A percentile compares a stretch with the other conserved stretches of the same genome.
Evolutionary conservation across 768 basidiomycete genomes (phyloP).

Genomic region (Rubroboletus satanas): DNA sequence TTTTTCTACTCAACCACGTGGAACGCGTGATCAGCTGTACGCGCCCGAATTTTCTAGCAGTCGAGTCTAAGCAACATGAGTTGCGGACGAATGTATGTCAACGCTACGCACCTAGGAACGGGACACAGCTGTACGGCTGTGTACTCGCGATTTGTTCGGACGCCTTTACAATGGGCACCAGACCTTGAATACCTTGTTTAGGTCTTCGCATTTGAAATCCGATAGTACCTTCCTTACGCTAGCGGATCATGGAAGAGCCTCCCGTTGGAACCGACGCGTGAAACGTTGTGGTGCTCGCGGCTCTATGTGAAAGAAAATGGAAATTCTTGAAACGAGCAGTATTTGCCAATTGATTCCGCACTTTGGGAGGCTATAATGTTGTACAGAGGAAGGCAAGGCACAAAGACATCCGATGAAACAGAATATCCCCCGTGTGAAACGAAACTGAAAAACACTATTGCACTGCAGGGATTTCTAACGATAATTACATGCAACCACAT

Average conservation of each 20-base stretch:
- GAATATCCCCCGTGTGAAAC: not conserved
- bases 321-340: not conserved
- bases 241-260: not conserved
- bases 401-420: conserved; percentile 1
- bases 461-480: not conserved
- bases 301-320: not conserved
- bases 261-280: not conserved
- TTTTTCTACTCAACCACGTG: not conserved
- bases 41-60: not conserved
- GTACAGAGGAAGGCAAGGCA: not conserved
- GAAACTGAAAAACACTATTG: not conserved
- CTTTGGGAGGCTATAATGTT: not conserved
- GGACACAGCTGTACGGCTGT: not conserved
- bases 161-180: not conserved
- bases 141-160: not conserved
- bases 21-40: not conserved
- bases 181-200: not conserved
- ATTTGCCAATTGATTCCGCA: not conserved
- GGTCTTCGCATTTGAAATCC: not conserved
- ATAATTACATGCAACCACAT: not conserved
- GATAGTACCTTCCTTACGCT: no score
- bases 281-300: not conserved
- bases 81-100: not conserved
- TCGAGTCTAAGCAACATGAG: not conserved
- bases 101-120: not conserved